Conservation (phyloP, 306 rosid species). For the Cicer pinnatifidum region DNA sequence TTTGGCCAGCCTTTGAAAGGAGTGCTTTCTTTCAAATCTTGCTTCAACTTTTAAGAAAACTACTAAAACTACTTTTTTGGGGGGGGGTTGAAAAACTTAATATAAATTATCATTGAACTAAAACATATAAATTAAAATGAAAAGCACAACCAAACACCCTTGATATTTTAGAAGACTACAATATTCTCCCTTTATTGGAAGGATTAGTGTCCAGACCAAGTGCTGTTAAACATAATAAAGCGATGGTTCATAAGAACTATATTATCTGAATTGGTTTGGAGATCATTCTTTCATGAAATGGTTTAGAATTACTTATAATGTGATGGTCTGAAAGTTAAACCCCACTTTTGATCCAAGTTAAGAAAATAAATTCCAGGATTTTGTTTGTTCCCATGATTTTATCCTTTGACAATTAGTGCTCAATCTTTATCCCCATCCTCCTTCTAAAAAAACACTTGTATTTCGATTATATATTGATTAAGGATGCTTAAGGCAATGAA, state of each 20-base stretch:
- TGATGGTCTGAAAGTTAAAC: background rate
- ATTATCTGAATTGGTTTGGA: background rate
- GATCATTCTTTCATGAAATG: slow-evolving; percentile 7
- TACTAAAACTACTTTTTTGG: background rate
- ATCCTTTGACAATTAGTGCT: background rate
- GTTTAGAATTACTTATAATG: background rate
- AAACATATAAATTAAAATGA: background rate
- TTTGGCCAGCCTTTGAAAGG: slow-evolving; percentile 24
- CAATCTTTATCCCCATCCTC: background rate
- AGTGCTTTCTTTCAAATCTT: background rate
- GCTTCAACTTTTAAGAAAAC: background rate
- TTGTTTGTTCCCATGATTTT: background rate
- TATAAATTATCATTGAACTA: background rate
- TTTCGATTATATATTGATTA: background rate
- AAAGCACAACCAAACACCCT: background rate
- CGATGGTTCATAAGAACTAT: background rate
- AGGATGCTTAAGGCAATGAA: background rate
- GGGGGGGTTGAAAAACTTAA: background rate
- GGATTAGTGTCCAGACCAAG: background rate
- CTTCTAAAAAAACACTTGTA: background rate
- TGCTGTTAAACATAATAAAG: background rate
- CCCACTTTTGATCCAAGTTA: slow-evolving; percentile 11
- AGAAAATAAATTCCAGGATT: background rate
- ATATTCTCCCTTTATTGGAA: too few relatives aligned
- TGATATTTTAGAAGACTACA: background rate